These are phyloP conservation scores for Penicillium sp. DNA, from an alignment of 2,329 filamentous ascomycete genomes.

Conservation along the genomic window DNA sequence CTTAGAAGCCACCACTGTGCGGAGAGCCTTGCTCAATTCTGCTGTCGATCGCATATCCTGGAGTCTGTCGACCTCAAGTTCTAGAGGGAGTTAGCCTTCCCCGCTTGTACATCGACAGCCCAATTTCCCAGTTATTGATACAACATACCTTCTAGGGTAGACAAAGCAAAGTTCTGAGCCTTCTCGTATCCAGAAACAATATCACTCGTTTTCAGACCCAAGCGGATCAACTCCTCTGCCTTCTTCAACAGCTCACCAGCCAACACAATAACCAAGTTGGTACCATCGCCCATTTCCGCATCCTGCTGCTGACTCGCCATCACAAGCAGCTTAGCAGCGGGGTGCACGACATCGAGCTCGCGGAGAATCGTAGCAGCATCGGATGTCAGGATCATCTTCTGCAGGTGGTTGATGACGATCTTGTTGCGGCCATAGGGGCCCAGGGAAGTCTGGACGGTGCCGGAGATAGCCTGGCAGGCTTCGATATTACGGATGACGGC, in stretches of 20 bases:
- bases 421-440: constrained; percentile 98
- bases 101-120: not conserved
- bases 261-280: constrained; percentile 92
- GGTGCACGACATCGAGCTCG: constrained; percentile 97
- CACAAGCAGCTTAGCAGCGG: constrained; percentile 92
- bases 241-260: constrained; percentile 95
- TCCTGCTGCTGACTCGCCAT: constrained; percentile 99
- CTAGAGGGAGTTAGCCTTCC: constrained; percentile 38
- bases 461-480: constrained; percentile 90
- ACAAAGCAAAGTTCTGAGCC: constrained; percentile 82
- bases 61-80: constrained; percentile 86
- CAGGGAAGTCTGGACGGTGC: constrained; percentile 93
- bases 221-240: constrained; percentile 90
- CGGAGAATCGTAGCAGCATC: constrained; percentile 96
- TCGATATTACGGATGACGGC: constrained; percentile 98
- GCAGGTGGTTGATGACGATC: constrained; percentile 98
- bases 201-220: constrained; percentile 98
- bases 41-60: constrained; percentile 73
- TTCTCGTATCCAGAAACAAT: constrained; percentile 95
- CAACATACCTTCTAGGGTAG: constrained; percentile 68
- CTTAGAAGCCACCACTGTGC: constrained; percentile 94
- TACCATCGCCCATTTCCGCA: constrained; percentile 97
- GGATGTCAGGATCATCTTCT: constrained; percentile 99
- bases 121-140: not conserved
- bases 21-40: constrained; percentile 90